phyloP scores from a whole-genome alignment of 129 eudicot species.

The Rutidosis leptorrhynchoides region DNA sequence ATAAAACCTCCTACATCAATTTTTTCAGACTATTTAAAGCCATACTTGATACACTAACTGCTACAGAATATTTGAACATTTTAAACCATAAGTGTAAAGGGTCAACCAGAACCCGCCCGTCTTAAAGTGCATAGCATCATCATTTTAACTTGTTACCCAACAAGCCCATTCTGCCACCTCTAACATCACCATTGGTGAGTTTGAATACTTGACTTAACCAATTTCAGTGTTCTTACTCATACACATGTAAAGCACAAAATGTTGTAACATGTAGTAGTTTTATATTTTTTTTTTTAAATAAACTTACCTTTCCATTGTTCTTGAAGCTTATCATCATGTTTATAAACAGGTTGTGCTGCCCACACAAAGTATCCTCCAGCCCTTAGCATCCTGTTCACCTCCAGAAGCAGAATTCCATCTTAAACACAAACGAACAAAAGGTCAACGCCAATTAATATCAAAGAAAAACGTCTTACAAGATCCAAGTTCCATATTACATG shows the following conservation, averaged over 20 bases:
- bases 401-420: conserved; percentile 92
- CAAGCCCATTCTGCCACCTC: no score
- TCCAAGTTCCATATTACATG: conserved; percentile 1
- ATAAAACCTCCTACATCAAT: no score
- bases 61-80: no score
- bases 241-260: background rate
- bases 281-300: background rate
- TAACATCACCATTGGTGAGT: background rate
- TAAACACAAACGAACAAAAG: conserved; percentile 28
- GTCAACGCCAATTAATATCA: conserved; percentile 18
- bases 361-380: conserved; percentile 84
- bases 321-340: conserved; percentile 58
- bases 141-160: no score
- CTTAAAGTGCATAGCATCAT: no score
- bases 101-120: no score
- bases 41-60: no score
- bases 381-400: conserved; percentile 83
- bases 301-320: conserved; percentile 69
- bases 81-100: no score
- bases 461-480: conserved; percentile 13
- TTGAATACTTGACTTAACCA: conserved; percentile 15
- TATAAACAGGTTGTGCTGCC: conserved; percentile 84
- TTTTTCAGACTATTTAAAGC: no score
- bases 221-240: background rate
- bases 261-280: conserved; percentile 4